These are phyloP conservation scores for Nepenthes alata DNA, from an alignment of 179 eudicot genomes.

Conservation along the genomic window DNA sequence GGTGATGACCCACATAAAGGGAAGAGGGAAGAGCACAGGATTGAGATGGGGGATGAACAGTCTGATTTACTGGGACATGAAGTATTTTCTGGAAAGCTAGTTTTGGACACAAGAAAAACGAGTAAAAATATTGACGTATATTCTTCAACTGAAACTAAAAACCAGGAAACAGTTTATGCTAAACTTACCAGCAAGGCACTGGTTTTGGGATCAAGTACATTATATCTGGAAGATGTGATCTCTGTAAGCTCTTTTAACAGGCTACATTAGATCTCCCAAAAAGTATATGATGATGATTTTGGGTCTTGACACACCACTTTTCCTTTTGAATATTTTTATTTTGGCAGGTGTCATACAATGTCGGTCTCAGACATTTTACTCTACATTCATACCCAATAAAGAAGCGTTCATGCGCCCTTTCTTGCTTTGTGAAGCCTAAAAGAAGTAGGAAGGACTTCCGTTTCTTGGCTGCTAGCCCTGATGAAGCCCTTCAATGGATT, in stretches of 20 bases:
- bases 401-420: slow-evolving; percentile 40
- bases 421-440: slow-evolving; percentile 50
- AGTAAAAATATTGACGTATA: slow-evolving; percentile 38
- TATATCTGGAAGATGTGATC: slow-evolving; percentile 76
- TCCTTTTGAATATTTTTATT: slow-evolving; percentile 4
- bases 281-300: slow-evolving; percentile 3
- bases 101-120: slow-evolving; percentile 63
- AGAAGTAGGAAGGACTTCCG: slow-evolving; percentile 80
- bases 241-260: slow-evolving; percentile 45
- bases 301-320: slow-evolving; percentile 1
- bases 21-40: slow-evolving; percentile 74
- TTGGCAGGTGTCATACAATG: slow-evolving; percentile 69
- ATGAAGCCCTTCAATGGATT: slow-evolving; percentile 93
- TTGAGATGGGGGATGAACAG: slow-evolving; percentile 85
- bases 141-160: slow-evolving; percentile 43
- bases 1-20: slow-evolving; percentile 45
- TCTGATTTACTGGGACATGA: slow-evolving; percentile 92
- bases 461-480: slow-evolving; percentile 68
- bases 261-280: slow-evolving; percentile 8
- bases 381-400: slow-evolving; percentile 76
- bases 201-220: slow-evolving; percentile 69
- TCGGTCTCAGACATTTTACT: slow-evolving; percentile 80
- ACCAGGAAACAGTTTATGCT: slow-evolving; percentile 55
- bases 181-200: slow-evolving; percentile 95
- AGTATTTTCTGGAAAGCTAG: slow-evolving; percentile 70